Evolutionary conservation across 805 yeast genomes (phyloP), one percentile per base, ranked within the genome.

Genomic region (Lachancea sp.): DNA sequence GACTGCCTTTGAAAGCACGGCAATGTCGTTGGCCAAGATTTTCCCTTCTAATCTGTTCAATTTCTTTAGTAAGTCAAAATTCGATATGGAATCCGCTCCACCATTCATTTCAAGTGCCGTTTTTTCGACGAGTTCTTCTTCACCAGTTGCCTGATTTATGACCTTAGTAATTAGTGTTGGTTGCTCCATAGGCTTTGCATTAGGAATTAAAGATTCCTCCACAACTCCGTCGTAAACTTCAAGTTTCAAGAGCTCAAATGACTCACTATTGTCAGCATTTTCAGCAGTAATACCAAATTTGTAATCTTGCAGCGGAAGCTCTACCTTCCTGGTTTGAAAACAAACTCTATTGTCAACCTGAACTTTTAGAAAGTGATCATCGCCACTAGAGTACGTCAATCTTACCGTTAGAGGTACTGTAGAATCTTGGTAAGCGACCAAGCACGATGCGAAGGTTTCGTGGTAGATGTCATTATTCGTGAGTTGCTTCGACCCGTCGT

Each of bases 321-420:
- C 54, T 26, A 83, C 64, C 40, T 74, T 60, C 43, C 75, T 72
- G 0, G 88, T 78, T 58, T 78, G 78, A 60, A 83, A 75, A 54
- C 88, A 78, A 42, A 83, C 67, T 49, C 72, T 76, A 57, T 83
- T 83, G 59, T 83, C 86, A 36, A 81, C 64, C 46, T 83, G 86
- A n/a, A 83, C 70, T 48, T 80, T 79, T 47, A 80, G 67, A 44
- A 73, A 59, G 12, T 67, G 64, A 20, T 58, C 56, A 29, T 63
- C 55, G 6, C 51, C 49, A 8, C 60, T 58, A 18, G 76, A 72
- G 51, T 80, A 81, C 7, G 81, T 75, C 11, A 83, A 48, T 60
- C 87, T 74, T n/a, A 82, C 39, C 1, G 84, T 80, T 18, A 74
- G 65, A 8, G 94, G 94, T 5, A 82, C 84, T 46, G 75, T 75